Base-by-base conservation (phyloP, 2,329 filamentous ascomycete species). In the Trichoderma polysporum region DNA sequence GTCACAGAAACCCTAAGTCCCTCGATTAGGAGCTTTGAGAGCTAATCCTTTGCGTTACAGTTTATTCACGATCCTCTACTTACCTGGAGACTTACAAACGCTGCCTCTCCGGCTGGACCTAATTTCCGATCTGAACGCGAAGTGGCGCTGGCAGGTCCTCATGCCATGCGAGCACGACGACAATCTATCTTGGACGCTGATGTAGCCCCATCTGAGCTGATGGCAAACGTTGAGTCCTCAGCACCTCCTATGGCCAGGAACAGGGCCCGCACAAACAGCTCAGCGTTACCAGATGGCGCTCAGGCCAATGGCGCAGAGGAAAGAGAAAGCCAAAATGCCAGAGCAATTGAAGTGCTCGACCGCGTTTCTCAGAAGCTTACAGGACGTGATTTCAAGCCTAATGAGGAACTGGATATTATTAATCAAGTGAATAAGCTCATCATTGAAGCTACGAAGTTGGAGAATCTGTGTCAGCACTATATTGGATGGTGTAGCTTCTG, bases 31-130 rank as follows among this genome's bases (percentile, higher is more conserved):
- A 13, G 29, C 9, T 22, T 4, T 15, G 6, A n/a, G 33, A 35
- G 39, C 67, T 68, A 66, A 68, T 45, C 35, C 27, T 31, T 4
- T 19, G 17, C 22, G 22, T 25, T 12, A 8, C 75, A 95, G 92
- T 99, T 99, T 81, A 97, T 99, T 71, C 96, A 99, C 77, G 95
- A 99, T 78, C 95, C 96, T n/a, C 87, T 99, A 49, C 91, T 99
- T 64, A 99, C 94, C 57, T 99, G 95, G 95, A 91, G 95, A 73
- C 86, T 99, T 41, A 90, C 87, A 35, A 88, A 84, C 64, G 84
- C 85, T 10, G 82, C 85, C 10, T 89, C 86, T 33, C 88, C 89
- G 1, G 78, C 86, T 13, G 89, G 89, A 0, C 89, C 89, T 52
- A 89, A 89, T 75, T 91, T 91, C 83, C 79, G 81, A 58, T 86